phyloP scores from a whole-genome alignment of 2,329 filamentous ascomycete species.

The Sphaerostilbella broomeana region DNA sequence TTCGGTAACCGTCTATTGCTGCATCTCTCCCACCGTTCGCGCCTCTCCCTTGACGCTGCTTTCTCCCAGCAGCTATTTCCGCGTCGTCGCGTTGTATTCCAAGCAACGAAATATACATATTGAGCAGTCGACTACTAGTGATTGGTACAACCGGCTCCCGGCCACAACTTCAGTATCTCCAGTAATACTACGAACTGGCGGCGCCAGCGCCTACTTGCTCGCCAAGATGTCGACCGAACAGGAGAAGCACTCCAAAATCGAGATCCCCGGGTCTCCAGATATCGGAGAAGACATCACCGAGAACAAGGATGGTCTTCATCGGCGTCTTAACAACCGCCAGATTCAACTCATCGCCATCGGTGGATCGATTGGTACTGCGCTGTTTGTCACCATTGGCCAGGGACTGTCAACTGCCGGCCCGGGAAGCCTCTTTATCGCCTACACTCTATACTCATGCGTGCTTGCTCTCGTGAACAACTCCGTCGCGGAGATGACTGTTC shows the following conservation, averaged over 20 bases:
- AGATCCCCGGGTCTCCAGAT: slow-evolving; percentile 19
- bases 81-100: not conserved
- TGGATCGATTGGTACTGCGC: slow-evolving; percentile 50
- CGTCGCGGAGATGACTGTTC: slow-evolving; percentile 57
- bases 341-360: slow-evolving; percentile 55
- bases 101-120: no score
- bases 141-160: no score
- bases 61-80: not conserved
- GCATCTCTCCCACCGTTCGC: not conserved
- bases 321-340: slow-evolving; percentile 46
- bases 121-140: no score
- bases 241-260: slow-evolving; percentile 24
- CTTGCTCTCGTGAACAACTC: slow-evolving; percentile 59
- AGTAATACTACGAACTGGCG: no score
- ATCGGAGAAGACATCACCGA: slow-evolving; percentile 22
- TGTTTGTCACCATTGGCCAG: slow-evolving; percentile 56
- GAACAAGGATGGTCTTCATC: slow-evolving; percentile 35
- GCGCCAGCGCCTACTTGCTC: not conserved
- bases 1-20: not conserved
- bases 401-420: slow-evolving; percentile 42
- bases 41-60: not conserved
- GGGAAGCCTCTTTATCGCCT: slow-evolving; percentile 51
- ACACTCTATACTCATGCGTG: slow-evolving; percentile 47
- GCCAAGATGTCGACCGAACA: slow-evolving; percentile 19
- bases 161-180: no score